These are phyloP conservation scores for Ottelia alismoides DNA, from an alignment of 106 monocot genomes.

Conservation along the genomic window DNA sequence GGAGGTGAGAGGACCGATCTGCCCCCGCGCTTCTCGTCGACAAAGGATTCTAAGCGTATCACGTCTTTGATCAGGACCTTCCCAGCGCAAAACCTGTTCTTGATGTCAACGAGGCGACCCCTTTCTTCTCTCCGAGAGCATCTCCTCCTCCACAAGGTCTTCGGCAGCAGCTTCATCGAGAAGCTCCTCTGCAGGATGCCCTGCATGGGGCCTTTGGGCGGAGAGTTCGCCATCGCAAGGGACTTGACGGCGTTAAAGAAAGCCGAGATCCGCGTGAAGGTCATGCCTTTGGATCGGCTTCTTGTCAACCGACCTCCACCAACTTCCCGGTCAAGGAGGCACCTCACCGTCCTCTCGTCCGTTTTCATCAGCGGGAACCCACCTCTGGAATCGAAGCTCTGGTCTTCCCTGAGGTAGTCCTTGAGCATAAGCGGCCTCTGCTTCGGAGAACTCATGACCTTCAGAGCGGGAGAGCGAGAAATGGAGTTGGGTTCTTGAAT, in stretches of 20 bases:
- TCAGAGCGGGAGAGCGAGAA: too few relatives aligned
- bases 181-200: slow-evolving; percentile 6
- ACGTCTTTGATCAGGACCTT: slow-evolving; percentile 13
- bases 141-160: slow-evolving; percentile 10
- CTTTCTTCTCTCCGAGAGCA: background rate
- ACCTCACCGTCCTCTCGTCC: background rate
- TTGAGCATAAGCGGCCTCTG: too few relatives aligned
- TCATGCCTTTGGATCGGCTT: background rate
- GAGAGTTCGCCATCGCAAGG: background rate
- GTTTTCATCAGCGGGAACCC: background rate
- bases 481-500: too few relatives aligned
- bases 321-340: background rate
- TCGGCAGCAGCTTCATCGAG: slow-evolving; percentile 9
- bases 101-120: background rate
- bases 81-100: background rate
- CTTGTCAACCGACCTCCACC: background rate
- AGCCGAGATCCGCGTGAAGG: slow-evolving; percentile 1
- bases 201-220: background rate
- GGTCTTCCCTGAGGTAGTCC: too few relatives aligned
- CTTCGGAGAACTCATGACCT: too few relatives aligned
- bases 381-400: background rate
- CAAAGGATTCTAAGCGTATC: slow-evolving; percentile 14
- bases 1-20: background rate
- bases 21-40: slow-evolving; percentile 1
- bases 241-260: background rate